Evolutionary conservation across 306 rosid species (phyloP), one percentile per base, ranked within the genome.

Genomic region (Cicer chorassanicum): DNA sequence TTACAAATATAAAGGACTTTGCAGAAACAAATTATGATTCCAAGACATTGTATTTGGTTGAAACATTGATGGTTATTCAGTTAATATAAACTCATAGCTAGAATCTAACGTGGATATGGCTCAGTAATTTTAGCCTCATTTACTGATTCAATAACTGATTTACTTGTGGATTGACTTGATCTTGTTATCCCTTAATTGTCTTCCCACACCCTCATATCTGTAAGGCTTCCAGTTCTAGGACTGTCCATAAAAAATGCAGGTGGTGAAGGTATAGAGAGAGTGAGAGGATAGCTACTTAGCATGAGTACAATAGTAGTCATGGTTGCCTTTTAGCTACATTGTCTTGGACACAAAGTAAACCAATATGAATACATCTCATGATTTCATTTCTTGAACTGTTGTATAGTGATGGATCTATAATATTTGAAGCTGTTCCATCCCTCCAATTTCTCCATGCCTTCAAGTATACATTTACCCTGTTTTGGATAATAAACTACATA

Each of bases 381-480:
- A 60, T 60, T 62, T 89, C 87, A 61, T 41, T 39, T 39, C 15
- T 15, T 46, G 29, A 51, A 14, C 49, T 77, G 51, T 24, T 36
- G 6, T 15, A 49, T 9, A 82, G 7, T 2, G 46, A 18, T 1
- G 83, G 81, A 80, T 89, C 94, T 46, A 89, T 14, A 8, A 87
- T 68, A 40, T 69, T 50, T 14, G 46, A 4, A 2, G 68, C 16
- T 45, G 68, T 81, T 9, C 87, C 89, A 3, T 79, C 81, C 75
- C 13, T 86, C 89, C 89, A 89, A 13, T 9, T 29, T 59, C 2
- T 60, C 65, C 65, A 60, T 34, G 42, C 43, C 65, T 59, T 43
- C 65, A 59, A 29, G 65, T 59, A 59, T 77, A 40, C 21, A 19
- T 19, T 1, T 19, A 19, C 21, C 21, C 21, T 19, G 1, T 19